Conservation (phyloP, 305 asterid genomes). For the Fraxinus paxiana region DNA sequence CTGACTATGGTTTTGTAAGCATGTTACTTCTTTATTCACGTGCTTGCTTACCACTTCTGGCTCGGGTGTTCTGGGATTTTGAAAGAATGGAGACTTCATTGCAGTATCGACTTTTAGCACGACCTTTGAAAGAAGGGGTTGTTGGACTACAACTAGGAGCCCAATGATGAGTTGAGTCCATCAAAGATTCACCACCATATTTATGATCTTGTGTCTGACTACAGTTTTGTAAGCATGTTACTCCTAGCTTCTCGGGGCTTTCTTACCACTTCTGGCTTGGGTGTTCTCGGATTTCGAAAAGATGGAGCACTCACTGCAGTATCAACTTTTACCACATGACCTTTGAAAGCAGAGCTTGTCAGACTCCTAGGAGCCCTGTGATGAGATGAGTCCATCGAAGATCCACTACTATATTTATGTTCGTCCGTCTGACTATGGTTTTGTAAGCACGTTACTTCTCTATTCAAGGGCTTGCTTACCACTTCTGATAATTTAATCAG, state of each 20-base stretch:
- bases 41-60: slow-evolving; percentile 23
- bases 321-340: background rate
- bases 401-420: background rate
- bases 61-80: slow-evolving; percentile 6
- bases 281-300: background rate
- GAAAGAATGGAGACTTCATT: slow-evolving; percentile 37
- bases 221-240: slow-evolving; percentile 11
- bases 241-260: slow-evolving; percentile 22
- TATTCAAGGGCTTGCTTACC: background rate
- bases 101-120: slow-evolving; percentile 40
- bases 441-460: no score
- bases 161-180: slow-evolving; percentile 7
- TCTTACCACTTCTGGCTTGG: slow-evolving; percentile 13
- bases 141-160: slow-evolving; percentile 15
- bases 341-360: background rate
- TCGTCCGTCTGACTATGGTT: no score
- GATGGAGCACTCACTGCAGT: background rate
- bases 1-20: slow-evolving; percentile 6
- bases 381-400: background rate
- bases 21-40: slow-evolving; percentile 13
- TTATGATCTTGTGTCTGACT: background rate
- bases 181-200: slow-evolving; percentile 17
- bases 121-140: slow-evolving; percentile 9
- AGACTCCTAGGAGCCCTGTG: background rate
- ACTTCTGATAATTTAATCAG: slow-evolving; percentile 22